These are phyloP conservation scores for Solanum rostratum DNA, from an alignment of 257 asterid genomes.

Conservation along the genomic window DNA sequence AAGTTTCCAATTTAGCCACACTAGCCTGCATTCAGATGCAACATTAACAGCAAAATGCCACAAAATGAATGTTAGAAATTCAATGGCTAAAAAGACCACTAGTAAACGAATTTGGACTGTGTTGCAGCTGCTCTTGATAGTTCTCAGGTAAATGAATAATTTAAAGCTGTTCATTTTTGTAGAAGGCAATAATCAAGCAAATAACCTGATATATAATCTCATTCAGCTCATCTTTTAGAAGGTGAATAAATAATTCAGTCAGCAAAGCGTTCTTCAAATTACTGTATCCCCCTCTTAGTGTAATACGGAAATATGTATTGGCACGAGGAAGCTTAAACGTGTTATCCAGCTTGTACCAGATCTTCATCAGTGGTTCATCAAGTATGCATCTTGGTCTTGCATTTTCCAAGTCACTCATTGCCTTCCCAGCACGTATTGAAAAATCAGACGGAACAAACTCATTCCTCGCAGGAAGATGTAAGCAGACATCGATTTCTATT, in stretches of 20 bases:
- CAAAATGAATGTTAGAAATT: background rate
- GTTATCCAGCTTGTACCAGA: slow-evolving; percentile 91
- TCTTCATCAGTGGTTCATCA: slow-evolving; percentile 65
- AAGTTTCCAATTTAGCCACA: slow-evolving; percentile 85
- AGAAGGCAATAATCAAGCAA: slow-evolving; percentile 8
- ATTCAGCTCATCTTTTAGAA: slow-evolving; percentile 91
- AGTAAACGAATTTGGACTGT: background rate
- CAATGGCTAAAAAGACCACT: background rate
- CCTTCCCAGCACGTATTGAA: slow-evolving; percentile 52
- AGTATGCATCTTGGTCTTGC: slow-evolving; percentile 60
- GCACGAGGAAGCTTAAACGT: slow-evolving; percentile 95
- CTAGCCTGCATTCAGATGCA: slow-evolving; percentile 61
- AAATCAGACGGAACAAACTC: slow-evolving; percentile 86
- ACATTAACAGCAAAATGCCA: background rate
- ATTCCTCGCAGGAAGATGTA: slow-evolving; percentile 73
- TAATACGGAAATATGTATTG: slow-evolving; percentile 82
- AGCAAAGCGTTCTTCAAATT: slow-evolving; percentile 55
- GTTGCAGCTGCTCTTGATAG: background rate
- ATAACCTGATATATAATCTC: slow-evolving; percentile 91
- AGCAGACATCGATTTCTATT: slow-evolving; percentile 45
- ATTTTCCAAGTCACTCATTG: slow-evolving; percentile 25
- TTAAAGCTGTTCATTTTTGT: background rate
- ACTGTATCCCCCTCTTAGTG: slow-evolving; percentile 71
- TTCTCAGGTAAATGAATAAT: background rate
- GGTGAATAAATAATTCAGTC: slow-evolving; percentile 73